Conservation (phyloP, 768 basidiomycete genomes). For the Asterophora lycoperdoides region DNA sequence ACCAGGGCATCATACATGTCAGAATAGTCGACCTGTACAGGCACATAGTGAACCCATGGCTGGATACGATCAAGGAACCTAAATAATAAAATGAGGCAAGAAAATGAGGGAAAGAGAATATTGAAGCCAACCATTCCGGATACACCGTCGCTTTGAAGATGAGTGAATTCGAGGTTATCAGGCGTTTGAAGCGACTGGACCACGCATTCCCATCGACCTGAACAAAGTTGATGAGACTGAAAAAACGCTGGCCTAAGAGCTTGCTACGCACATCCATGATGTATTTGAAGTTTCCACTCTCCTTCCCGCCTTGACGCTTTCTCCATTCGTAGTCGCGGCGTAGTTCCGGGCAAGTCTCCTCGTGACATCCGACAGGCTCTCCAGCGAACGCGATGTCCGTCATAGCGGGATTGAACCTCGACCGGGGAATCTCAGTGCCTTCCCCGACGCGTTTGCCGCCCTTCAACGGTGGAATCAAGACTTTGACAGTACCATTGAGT, state of each 20-base stretch:
- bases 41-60: constrained; percentile 65
- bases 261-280: constrained; percentile 37
- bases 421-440: constrained; percentile 22
- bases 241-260: not conserved
- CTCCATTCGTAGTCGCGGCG: constrained; percentile 41
- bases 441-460: constrained; percentile 25
- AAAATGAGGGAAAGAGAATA: not conserved
- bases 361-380: constrained; percentile 34
- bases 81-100: not conserved
- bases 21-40: constrained; percentile 49
- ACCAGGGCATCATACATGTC: constrained; percentile 61
- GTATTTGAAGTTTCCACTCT: constrained; percentile 50
- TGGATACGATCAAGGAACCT: constrained; percentile 27
- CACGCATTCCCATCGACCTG: constrained; percentile 53
- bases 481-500: constrained; percentile 25
- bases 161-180: constrained; percentile 52
- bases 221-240: not conserved
- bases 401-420: constrained; percentile 38
- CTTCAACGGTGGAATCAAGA: constrained; percentile 24
- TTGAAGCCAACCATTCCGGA: constrained; percentile 49
- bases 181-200: constrained; percentile 54
- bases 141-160: constrained; percentile 58
- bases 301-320: constrained; percentile 28
- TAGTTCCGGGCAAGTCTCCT: constrained; percentile 35
- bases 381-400: constrained; percentile 51